Conservation (phyloP, 2,329 filamentous ascomycete species). For the Harringtonia lauricola region DNA sequence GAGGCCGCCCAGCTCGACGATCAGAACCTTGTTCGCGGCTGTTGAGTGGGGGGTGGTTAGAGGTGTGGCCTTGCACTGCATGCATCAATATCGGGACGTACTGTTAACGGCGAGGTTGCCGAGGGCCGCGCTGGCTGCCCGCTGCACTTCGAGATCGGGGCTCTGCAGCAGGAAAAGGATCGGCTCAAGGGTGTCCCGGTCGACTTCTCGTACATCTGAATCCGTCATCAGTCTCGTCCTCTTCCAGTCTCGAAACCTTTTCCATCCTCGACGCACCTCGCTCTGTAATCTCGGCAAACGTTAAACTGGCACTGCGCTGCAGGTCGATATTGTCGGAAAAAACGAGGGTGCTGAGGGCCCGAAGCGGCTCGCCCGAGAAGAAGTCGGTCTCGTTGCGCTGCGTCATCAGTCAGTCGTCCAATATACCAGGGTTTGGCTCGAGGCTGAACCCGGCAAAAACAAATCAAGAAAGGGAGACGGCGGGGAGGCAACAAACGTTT, state of each 20-base stretch:
- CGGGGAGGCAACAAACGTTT: slow-evolving; percentile 53
- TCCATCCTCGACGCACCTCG: slow-evolving; percentile 54
- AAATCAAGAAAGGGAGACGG: background rate
- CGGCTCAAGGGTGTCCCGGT: slow-evolving; percentile 86
- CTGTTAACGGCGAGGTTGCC: slow-evolving; percentile 96
- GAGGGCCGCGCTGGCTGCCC: slow-evolving; percentile 88
- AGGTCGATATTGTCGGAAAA: slow-evolving; percentile 98
- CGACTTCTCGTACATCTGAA: slow-evolving; percentile 90
- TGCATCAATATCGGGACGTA: slow-evolving; percentile 36
- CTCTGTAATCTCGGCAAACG: slow-evolving; percentile 98
- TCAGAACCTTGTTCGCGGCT: slow-evolving; percentile 97
- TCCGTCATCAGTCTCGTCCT: background rate
- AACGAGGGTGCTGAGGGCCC: slow-evolving; percentile 87
- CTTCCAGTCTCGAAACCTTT: background rate
- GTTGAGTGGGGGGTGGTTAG: background rate
- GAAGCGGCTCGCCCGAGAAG: slow-evolving; percentile 90
- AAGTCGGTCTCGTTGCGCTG: slow-evolving; percentile 96
- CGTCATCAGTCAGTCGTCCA: no score
- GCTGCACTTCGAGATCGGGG: slow-evolving; percentile 91
- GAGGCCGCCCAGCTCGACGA: slow-evolving; percentile 84
- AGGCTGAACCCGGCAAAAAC: background rate
- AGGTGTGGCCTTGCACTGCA: background rate
- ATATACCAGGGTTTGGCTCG: no score
- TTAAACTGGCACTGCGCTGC: slow-evolving; percentile 92
- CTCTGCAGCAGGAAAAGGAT: slow-evolving; percentile 94